These are phyloP conservation scores for Salix purpurea DNA, from an alignment of 345 rosid species.

Conservation along the genomic window DNA sequence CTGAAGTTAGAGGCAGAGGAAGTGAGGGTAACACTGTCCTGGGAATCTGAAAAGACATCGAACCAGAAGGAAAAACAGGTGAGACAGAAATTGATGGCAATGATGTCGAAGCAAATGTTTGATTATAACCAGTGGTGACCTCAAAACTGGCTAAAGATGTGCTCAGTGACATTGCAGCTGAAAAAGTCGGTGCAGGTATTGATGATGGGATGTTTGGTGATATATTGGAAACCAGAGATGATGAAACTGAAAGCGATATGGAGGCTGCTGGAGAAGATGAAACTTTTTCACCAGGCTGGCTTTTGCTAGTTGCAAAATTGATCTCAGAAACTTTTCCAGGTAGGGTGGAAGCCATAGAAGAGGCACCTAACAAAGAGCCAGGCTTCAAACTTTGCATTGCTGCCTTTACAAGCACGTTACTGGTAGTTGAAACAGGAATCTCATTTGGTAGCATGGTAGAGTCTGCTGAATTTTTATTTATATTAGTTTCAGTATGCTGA, in stretches of 20 bases:
- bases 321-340: constrained; percentile 31
- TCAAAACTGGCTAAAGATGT: constrained; percentile 27
- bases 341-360: constrained; percentile 26
- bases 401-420: constrained; percentile 23
- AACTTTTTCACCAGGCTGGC: constrained; percentile 39
- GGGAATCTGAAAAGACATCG: constrained; percentile 31
- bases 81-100: constrained; percentile 20
- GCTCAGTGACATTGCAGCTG: constrained; percentile 23
- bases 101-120: constrained; percentile 22
- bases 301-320: constrained; percentile 28
- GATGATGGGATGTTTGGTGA: constrained; percentile 7
- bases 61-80: constrained; percentile 30
- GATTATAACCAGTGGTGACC: constrained; percentile 26
- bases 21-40: constrained; percentile 21
- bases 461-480: constrained; percentile 24
- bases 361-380: constrained; percentile 26
- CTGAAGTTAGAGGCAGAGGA: constrained; percentile 4
- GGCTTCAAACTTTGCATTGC: constrained; percentile 24
- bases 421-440: constrained; percentile 22
- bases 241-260: constrained; percentile 33
- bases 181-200: constrained; percentile 1
- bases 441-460: constrained; percentile 31
- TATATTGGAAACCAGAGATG: constrained; percentile 32
- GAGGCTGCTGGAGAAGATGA: constrained; percentile 25
- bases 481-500: constrained; percentile 35